Evolutionary conservation across 805 yeast genomes (phyloP), one percentile per base, ranked within the genome.

Genomic region (Myxozyma udenii): DNA sequence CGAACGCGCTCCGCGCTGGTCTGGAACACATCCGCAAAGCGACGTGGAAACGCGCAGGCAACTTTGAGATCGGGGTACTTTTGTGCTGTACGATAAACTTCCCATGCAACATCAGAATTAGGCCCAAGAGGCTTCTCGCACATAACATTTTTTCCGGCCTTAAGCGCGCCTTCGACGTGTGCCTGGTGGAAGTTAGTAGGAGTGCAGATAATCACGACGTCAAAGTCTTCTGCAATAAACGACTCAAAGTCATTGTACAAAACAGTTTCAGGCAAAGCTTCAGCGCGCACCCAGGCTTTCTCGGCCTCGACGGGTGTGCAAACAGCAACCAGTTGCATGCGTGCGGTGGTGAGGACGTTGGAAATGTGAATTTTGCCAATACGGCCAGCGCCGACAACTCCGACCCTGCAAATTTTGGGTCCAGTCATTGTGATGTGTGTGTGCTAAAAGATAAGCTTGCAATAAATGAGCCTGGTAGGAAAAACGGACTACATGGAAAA

Each of bases 11-110:
- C 23, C 19, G 50, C 46, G 14, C 61, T 61, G 33, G 56, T 60
- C 14, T 30, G 30, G 32, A 44, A 60, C 12, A 48, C 47, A 6
- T 35, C 42, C 11, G 50, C 61, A 30, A 45, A 60, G 24, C 63
- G 50, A 7, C 62, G 45, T 4, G 61, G 55, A 32, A 60, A 60
- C 11, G 55, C 63, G 25, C 62, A 60, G 35, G 51, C 47, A 14
- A 54, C 55, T 42, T 60, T 56, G n/a, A 50, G 55, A 1, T 47
- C 44, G 4, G 62, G 62, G 12, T 46, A 32, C 33, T 51, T 41
- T 24, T 47, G 50, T 4, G 60, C 16, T 30, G 51, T 21, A 48
- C 48, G 5, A 35, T 50, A 30, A 32, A 57, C 19, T 44, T 47
- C 47, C 61, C 61, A 56, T 5, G 62, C 62, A 23, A 12, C 32